Base-by-base conservation (phyloP, 1,284 basidiomycete species). In the Cutaneotrichosporon dermatis region DNA sequence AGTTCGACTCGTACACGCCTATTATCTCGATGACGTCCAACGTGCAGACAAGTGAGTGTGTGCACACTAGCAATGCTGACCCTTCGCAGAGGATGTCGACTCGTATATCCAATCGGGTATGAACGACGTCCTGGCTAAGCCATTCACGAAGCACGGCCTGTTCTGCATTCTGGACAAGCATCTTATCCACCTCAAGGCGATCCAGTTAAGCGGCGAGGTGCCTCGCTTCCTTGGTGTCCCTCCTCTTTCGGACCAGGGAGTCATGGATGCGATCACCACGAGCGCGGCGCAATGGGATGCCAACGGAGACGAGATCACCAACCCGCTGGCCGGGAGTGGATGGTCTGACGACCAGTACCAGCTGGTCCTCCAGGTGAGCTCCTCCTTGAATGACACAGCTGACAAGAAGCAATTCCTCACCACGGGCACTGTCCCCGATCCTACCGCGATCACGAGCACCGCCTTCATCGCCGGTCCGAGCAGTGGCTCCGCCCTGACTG, bases 1-100 rank as follows among this genome's bases (percentile, higher is more conserved):
- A 93, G 79, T 97, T 97, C 71, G 93, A 97, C 79, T 86, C 67
- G 37, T 73, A 69, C 55, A 98, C 94, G 51, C 94, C 94, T 2
- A 96, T 96, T 75, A 96, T 97, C 69, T 93, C 90, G 12, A 96
- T 97, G 92, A 96, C 92, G 56, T 88, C 87, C 71, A 96, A 95
- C 76, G 91, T 89, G 55, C 89, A 90, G 66, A 92, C 93, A 16
- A 71, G 74, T 76, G 55, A 69, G 73, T 73, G 3, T 40, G 2
- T 2, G 1, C 1, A 13, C 4, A 10, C 8, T 33, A 33, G 42
- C 36, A 39, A 11, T 25, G 51, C 51, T 61, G 51, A 61, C 60
- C 16, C 13, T 44, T 44, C 66, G 43, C 72, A 83, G 71, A 74
- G 68, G 74, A 74, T 57, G 71, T 77, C 60, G 66, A 69, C 54